Conservation (phyloP, 1,139 yeast species). For the Dujonia santamariae region DNA sequence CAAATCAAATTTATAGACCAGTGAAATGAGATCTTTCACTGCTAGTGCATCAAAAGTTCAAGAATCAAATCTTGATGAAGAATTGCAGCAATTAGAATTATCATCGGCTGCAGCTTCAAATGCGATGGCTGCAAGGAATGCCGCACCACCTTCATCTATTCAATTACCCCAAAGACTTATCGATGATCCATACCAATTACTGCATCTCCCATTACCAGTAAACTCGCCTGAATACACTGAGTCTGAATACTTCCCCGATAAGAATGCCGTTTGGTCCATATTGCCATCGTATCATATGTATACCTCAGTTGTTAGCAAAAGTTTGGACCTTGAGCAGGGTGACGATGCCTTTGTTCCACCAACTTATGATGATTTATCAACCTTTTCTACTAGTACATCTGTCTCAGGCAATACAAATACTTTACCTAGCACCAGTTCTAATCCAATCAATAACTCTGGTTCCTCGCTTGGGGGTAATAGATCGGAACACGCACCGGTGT, state of each 20-base stretch:
- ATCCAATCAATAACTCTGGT: background rate
- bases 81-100: background rate
- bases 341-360: constrained; percentile 14
- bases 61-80: background rate
- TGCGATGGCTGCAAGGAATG: no score
- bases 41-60: no score
- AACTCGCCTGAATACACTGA: constrained; percentile 1
- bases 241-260: background rate
- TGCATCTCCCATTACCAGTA: background rate
- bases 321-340: constrained; percentile 7
- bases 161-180: background rate
- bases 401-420: constrained; percentile 1
- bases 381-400: constrained; percentile 1
- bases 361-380: constrained; percentile 12
- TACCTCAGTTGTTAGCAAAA: constrained; percentile 10
- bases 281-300: constrained; percentile 13
- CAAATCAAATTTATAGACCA: no score
- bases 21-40: no score
- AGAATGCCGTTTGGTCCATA: constrained; percentile 24
- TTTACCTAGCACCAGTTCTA: constrained; percentile 9
- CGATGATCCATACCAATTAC: background rate
- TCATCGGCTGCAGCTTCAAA: no score
- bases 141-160: background rate
- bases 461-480: no score
- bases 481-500: no score